Evolutionary conservation across 1,139 yeast species (phyloP).

Genomic region (Geotrichum candidum): DNA sequence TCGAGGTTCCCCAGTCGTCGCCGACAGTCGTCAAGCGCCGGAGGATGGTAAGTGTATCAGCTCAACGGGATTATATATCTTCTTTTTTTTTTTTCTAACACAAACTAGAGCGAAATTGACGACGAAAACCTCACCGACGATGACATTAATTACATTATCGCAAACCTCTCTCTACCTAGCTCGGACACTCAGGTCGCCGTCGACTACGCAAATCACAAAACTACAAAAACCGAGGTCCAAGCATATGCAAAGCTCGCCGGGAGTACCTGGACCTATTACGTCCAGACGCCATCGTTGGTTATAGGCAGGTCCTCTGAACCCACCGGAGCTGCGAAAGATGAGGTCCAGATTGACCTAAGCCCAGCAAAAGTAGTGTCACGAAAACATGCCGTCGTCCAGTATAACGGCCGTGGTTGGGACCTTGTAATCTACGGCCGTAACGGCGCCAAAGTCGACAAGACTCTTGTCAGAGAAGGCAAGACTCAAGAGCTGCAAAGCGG

Average conservation of each 20-base stretch:
- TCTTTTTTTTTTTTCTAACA: not conserved
- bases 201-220: slow-evolving; percentile 58
- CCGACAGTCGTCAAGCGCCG: not conserved
- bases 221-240: slow-evolving; percentile 78
- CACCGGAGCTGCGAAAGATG: slow-evolving; percentile 30
- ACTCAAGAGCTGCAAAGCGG: slow-evolving; percentile 62
- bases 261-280: slow-evolving; percentile 89
- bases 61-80: not conserved
- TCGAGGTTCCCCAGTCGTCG: not conserved
- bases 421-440: slow-evolving; percentile 77
- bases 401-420: slow-evolving; percentile 82
- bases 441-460: slow-evolving; percentile 77
- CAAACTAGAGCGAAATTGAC: not conserved
- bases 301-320: slow-evolving; percentile 81
- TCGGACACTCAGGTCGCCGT: slow-evolving; percentile 41
- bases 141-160: slow-evolving; percentile 31
- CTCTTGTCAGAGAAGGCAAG: slow-evolving; percentile 46
- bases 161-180: slow-evolving; percentile 43
- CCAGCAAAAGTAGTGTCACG: slow-evolving; percentile 95
- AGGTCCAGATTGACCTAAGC: slow-evolving; percentile 85
- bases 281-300: slow-evolving; percentile 66
- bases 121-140: not conserved
- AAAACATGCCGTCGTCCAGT: slow-evolving; percentile 77
- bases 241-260: slow-evolving; percentile 97
- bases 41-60: not conserved